Evolutionary conservation across 1,139 yeast species (phyloP), one percentile per base, ranked within the genome.

Genomic region (Candida sanyaensis): DNA sequence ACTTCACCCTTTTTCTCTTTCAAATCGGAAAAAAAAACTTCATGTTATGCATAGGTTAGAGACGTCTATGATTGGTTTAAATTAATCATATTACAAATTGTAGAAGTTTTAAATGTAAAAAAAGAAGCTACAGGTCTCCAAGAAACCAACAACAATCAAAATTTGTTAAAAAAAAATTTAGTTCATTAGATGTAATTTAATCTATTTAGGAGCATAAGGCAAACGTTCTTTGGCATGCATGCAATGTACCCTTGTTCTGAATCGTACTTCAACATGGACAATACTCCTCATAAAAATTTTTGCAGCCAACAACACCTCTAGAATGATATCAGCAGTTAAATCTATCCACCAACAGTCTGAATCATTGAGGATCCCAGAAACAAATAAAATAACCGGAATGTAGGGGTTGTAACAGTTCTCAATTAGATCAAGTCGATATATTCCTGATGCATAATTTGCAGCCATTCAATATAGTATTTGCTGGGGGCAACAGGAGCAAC

Each of bases 1-100:
- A 33, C 29, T 27, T 41, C 40, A 34, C 40, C 40, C 44, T 27
- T 27, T 13, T 33, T 41, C 37, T 34, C 30, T 8, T 37, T 37
- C 12, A 30, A 23, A 13, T 13, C n/a, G 37, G 23, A 40, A 12
- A 40, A 37, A 37, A 43, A 37, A 42, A 43, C 27, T 17, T 42
- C 44, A 37, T 42, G 44, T 34, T 42, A 42, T 42, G 44, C 44
- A 34, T 42, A 17, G 30, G 12, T 12, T 5, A 34, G 36, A 42
- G 44, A 42, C 41, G 27, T 34, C 9, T n/a, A 27, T 34, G 42
- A 40, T 40, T 40, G 36, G 42, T 40, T 40, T 13, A 40, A 40
- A 40, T 11, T 11, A 23, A 23, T 34, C 24, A 5, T 28, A 29
- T 21, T 29, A 28, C 13, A 3, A 31, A 8, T 40, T 23, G 21